Conservation (phyloP, 768 basidiomycete species). For the Termitomyces sp. region DNA sequence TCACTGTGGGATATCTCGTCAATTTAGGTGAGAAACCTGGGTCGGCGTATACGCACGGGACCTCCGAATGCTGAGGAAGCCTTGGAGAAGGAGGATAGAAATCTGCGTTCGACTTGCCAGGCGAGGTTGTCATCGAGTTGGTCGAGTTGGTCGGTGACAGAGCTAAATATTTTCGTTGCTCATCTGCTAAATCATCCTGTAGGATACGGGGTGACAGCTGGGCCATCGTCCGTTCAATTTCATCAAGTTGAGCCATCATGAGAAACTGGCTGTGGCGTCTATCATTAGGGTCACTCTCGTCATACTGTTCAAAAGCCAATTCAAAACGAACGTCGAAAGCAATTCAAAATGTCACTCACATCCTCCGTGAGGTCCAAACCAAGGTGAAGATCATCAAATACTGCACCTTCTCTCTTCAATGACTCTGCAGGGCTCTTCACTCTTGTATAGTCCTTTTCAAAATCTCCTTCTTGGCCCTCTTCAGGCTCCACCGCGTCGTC, state of each 20-base stretch:
- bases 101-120: conserved; percentile 20
- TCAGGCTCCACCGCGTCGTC: conserved; percentile 17
- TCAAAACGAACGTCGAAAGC: conserved; percentile 6
- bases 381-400: conserved; percentile 49
- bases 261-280: conserved; percentile 69
- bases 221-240: conserved; percentile 70
- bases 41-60: conserved; percentile 18
- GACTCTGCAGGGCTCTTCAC: conserved; percentile 32
- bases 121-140: conserved; percentile 24
- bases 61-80: conserved; percentile 25
- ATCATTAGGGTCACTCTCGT: conserved; percentile 69
- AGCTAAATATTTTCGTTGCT: conserved; percentile 24
- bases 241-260: conserved; percentile 72
- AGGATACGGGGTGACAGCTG: conserved; percentile 60
- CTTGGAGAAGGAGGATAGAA: conserved; percentile 33
- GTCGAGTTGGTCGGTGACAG: conserved; percentile 28
- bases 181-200: conserved; percentile 34
- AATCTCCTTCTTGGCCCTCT: conserved; percentile 37
- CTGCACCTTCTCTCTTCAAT: conserved; percentile 42
- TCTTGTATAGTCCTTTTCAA: conserved; percentile 29
- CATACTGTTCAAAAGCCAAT: conserved; percentile 39
- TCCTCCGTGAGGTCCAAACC: conserved; percentile 43
- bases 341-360: conserved; percentile 23
- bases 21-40: neutral
- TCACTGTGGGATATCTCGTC: conserved; percentile 9